phyloP scores from a whole-genome alignment of 169 alveolate genomes.

The Amoebophrya sp. region DNA sequence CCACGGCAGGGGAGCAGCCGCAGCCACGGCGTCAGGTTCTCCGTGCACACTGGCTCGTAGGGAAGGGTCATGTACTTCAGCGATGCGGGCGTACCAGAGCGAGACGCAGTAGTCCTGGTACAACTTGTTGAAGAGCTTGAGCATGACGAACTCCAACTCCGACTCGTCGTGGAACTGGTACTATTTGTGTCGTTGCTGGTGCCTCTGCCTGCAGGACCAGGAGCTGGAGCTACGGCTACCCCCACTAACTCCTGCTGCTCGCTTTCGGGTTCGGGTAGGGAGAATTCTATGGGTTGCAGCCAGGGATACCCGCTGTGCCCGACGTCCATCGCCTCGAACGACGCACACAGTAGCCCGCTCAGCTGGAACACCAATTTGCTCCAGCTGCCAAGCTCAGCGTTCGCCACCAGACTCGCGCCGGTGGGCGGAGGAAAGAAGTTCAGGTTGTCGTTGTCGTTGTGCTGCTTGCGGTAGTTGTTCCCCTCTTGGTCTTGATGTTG shows the following conservation, averaged over 20 bases:
- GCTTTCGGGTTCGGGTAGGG: neutral
- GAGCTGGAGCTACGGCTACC: no score
- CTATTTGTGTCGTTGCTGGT: no score
- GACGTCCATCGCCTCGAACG: neutral
- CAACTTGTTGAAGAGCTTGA: neutral
- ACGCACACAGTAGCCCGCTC: neutral
- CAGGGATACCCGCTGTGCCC: neutral
- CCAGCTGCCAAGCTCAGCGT: neutral
- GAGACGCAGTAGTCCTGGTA: neutral
- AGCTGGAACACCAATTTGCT: neutral
- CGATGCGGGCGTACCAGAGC: no score
- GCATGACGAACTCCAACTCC: no score
- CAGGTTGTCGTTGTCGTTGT: no score
- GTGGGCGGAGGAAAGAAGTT: no score
- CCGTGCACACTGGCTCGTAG: neutral
- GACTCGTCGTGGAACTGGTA: no score
- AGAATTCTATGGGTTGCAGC: neutral
- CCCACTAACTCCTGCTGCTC: neutral
- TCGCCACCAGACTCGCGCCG: no score
- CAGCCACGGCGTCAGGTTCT: neutral
- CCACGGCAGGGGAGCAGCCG: neutral
- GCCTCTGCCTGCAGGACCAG: no score
- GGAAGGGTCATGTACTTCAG: neutral
- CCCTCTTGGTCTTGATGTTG: neutral
- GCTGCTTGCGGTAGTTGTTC: no score